These are phyloP conservation scores for Botrytis medusae DNA, from an alignment of 2,329 filamentous ascomycete genomes.

Conservation along the genomic window DNA sequence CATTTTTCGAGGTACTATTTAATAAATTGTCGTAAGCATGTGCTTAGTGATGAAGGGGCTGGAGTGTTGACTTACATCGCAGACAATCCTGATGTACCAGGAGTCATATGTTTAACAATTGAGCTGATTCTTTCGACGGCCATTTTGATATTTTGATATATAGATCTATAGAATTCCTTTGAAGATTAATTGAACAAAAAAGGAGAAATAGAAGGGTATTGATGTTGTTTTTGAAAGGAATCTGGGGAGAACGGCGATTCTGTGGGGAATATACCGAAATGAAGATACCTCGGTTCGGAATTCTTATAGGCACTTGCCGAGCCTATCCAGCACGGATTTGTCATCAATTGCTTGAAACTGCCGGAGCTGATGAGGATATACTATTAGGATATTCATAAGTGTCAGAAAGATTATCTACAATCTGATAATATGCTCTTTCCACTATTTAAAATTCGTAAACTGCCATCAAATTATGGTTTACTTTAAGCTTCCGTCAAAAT, in stretches of 20 bases:
- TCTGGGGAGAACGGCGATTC: conserved; percentile 3
- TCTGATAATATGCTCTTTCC: not conserved
- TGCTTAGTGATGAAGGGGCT: conserved; percentile 24
- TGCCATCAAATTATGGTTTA: too few relatives aligned
- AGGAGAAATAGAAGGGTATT: conserved; percentile 3
- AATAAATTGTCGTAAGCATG: conserved; percentile 32
- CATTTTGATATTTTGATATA: conserved; percentile 52
- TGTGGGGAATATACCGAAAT: not conserved
- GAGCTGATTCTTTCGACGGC: conserved; percentile 82
- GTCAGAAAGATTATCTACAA: not conserved
- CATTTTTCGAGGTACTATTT: conserved; percentile 80
- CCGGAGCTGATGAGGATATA: not conserved
- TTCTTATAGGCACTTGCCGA: not conserved
- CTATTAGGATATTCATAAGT: not conserved
- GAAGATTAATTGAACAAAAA: not conserved
- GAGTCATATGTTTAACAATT: conserved; percentile 82
- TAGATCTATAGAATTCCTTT: not conserved
- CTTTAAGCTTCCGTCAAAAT: not conserved
- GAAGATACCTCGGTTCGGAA: conserved; percentile 15
- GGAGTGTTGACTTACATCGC: conserved; percentile 65
- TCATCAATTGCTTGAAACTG: not conserved
- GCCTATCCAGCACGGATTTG: not conserved
- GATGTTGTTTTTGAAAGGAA: conserved; percentile 13
- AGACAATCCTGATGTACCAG: conserved; percentile 67
- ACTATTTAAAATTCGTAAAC: too few relatives aligned